Conservation (phyloP, 257 asterid species). For the Oldenlandia corymbosa region DNA sequence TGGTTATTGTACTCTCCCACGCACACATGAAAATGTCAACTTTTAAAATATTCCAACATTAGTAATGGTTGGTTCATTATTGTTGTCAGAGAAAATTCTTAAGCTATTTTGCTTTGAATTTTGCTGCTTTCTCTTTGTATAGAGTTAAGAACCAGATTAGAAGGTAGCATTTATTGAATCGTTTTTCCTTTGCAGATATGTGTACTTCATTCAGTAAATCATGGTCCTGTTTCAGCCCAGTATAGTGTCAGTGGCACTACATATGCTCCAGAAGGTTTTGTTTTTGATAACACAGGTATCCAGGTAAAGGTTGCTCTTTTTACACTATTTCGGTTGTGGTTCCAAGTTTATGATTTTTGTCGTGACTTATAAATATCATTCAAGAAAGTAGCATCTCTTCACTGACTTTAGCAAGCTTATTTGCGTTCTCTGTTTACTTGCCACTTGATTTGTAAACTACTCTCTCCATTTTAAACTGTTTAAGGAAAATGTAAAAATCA, state of each 20-base stretch:
- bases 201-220: conserved; percentile 69
- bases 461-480: too few species aligned
- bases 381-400: neutral
- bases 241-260: conserved; percentile 88
- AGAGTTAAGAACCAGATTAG: neutral
- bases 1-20: too few species aligned
- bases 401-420: neutral
- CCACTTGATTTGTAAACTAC: neutral
- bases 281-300: conserved; percentile 51
- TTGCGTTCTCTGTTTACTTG: neutral
- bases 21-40: too few species aligned
- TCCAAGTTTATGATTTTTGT: neutral
- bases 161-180: neutral
- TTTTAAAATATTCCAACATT: neutral
- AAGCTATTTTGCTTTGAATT: neutral
- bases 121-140: neutral
- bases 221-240: conserved; percentile 59
- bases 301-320: conserved; percentile 52
- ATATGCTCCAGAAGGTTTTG: conserved; percentile 91
- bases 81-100: neutral
- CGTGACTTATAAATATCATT: neutral
- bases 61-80: neutral
- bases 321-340: neutral
- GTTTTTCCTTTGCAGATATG: conserved; percentile 50
- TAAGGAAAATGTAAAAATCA: too few species aligned